Percentiles rank a stretch among this genome's conserved stretches.
Conservation (phyloP, 495 filamentous ascomycete species). For the Xylaria curta region DNA sequence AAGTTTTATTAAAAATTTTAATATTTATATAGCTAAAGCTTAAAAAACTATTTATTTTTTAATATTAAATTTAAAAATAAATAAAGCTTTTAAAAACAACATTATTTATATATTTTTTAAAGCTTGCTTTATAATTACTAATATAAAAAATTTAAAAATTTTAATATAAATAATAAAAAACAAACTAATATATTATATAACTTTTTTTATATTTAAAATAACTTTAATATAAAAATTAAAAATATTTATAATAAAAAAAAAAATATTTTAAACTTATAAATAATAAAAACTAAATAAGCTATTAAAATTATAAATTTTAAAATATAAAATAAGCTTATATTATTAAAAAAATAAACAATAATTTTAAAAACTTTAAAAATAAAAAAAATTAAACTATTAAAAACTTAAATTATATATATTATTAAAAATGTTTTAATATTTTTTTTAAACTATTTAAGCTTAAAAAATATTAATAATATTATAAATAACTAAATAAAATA, state of each 20-base stretch:
- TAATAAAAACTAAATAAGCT: background rate
- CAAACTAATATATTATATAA: background rate
- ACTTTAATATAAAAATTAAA: background rate
- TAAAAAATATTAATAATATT: background rate
- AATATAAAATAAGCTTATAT: background rate
- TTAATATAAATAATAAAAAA: background rate
- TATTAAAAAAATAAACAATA: background rate
- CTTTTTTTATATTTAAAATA: background rate
- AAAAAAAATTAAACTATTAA: background rate
- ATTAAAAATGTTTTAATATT: background rate
- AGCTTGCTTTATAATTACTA: background rate
- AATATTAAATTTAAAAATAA: background rate
- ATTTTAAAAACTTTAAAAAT: background rate
- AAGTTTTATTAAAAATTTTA: no score
- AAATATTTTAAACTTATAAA: background rate
- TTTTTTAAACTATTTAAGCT: background rate
- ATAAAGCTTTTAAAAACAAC: background rate
- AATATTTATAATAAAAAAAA: background rate
- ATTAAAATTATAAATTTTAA: no score
- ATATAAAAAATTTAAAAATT: background rate
- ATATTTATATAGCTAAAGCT: background rate
- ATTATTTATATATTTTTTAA: background rate
- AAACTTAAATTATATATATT: background rate
- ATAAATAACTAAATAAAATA: background rate
- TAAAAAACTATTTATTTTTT: background rate